These are phyloP conservation scores for Coemansia sp. DNA, from an alignment of 192 early-diverging fungal species.

Conservation along the genomic window DNA sequence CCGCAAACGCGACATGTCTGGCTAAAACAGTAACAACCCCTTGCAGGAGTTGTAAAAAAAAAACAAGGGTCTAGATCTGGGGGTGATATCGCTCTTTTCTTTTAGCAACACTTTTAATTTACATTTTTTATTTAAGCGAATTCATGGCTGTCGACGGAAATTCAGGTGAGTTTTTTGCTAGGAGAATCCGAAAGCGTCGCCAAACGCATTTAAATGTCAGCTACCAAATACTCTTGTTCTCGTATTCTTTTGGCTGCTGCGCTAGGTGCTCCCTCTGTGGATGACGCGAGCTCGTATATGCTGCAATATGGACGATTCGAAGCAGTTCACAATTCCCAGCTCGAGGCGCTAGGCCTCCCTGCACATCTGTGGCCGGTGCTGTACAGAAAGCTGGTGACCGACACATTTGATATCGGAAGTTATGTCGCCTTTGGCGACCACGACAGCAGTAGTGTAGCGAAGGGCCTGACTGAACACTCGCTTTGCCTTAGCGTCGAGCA, in stretches of 20 bases:
- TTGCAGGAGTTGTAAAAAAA: not conserved
- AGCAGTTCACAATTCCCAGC: constrained; percentile 44
- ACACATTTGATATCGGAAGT: constrained; percentile 45
- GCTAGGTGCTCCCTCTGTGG: constrained; percentile 21
- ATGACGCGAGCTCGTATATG: constrained; percentile 36
- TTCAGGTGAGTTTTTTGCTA: constrained; percentile 8
- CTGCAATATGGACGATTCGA: constrained; percentile 51
- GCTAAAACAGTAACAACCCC: constrained; percentile 38
- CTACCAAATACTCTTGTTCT: not conserved
- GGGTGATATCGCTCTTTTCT: constrained; percentile 4
- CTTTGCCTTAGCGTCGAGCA: constrained; percentile 31
- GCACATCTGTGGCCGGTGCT: constrained; percentile 44
- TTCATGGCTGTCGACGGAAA: constrained; percentile 24
- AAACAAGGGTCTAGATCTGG: constrained; percentile 26
- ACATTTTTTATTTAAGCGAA: not conserved
- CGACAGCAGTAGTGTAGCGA: not conserved
- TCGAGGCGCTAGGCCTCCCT: constrained; percentile 48
- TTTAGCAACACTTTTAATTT: not conserved
- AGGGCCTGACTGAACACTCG: constrained; percentile 22
- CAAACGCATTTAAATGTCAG: not conserved
- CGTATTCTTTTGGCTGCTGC: not conserved
- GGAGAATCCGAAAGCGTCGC: not conserved
- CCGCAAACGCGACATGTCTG: constrained; percentile 82
- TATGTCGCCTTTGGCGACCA: constrained; percentile 34
- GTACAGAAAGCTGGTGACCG: constrained; percentile 34